These are phyloP conservation scores for Capillidium heterosporum DNA, from an alignment of 371 early-diverging fungal genomes.

Conservation along the genomic window DNA sequence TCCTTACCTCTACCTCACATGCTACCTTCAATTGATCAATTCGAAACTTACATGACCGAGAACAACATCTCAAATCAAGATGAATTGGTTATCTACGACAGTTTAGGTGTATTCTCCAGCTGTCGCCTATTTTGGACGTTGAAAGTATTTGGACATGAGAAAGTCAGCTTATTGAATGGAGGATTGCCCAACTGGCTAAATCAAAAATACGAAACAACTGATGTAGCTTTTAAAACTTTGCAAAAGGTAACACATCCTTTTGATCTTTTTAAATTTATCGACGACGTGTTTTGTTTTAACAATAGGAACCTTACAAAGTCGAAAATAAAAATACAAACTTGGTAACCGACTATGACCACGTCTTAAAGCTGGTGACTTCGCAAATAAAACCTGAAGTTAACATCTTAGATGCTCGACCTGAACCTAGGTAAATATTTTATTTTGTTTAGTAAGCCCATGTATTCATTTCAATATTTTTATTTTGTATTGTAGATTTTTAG, in stretches of 20 bases:
- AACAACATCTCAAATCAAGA: no score
- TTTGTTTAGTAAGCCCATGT: neutral
- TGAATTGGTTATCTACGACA: no score
- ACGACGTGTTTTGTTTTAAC: neutral
- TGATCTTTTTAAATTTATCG: neutral
- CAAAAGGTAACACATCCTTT: neutral
- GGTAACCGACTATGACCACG: conserved; percentile 33
- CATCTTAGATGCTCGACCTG: conserved; percentile 72
- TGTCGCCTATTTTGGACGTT: neutral
- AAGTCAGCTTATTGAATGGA: conserved; percentile 72
- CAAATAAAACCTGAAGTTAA: conserved; percentile 12
- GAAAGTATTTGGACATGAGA: conserved; percentile 64
- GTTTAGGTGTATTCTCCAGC: no score
- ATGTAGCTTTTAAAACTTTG: conserved; percentile 8
- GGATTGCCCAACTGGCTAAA: conserved; percentile 69
- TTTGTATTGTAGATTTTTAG: conserved; percentile 36
- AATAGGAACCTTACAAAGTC: neutral
- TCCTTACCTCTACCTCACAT: no score
- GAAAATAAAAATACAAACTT: conserved; percentile 17
- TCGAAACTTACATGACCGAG: no score
- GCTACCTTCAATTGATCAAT: no score
- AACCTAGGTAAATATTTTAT: neutral
- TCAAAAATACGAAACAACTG: conserved; percentile 18
- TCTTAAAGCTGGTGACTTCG: conserved; percentile 24
- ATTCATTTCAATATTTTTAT: conserved; percentile 4